Percentiles rank a stretch among this genome's conserved stretches.
phyloP scores from a whole-genome alignment of 148 eudicot genomes.

The Chenopodium berlandieri region DNA sequence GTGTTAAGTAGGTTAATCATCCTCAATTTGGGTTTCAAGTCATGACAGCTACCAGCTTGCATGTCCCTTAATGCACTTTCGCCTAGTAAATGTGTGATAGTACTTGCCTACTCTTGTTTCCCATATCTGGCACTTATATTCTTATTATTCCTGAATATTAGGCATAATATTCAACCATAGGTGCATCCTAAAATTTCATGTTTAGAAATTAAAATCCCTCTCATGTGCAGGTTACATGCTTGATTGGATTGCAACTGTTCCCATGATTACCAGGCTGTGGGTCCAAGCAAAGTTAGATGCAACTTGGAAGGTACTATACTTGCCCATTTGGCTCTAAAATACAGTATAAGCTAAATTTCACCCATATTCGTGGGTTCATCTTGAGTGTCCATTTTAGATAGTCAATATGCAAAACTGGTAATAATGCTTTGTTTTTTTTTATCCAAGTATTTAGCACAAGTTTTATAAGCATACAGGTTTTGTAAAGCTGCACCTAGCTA shows the following conservation, averaged over 20 bases:
- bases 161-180: conserved; percentile 14
- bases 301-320: conserved; percentile 14
- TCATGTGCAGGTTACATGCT: conserved; percentile 18
- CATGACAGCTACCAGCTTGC: conserved; percentile 25
- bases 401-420: not conserved
- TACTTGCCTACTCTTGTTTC: conserved; percentile 24
- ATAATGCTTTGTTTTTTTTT: not conserved
- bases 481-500: not conserved
- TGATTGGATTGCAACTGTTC: conserved; percentile 16
- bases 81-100: conserved; percentile 7
- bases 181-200: not conserved
- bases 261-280: not conserved
- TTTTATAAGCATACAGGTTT: not conserved
- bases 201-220: not conserved
- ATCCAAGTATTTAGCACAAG: not conserved
- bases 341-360: too few species aligned
- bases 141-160: not conserved
- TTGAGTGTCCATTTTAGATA: not conserved
- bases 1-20: conserved; percentile 4
- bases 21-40: conserved; percentile 15
- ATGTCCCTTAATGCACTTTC: conserved; percentile 20
- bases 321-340: not conserved
- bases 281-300: conserved; percentile 15
- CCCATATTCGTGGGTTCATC: not conserved
- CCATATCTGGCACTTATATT: conserved; percentile 15